Conservation (phyloP, 1,284 basidiomycete species). For the Heterobasidion annosum region DNA sequence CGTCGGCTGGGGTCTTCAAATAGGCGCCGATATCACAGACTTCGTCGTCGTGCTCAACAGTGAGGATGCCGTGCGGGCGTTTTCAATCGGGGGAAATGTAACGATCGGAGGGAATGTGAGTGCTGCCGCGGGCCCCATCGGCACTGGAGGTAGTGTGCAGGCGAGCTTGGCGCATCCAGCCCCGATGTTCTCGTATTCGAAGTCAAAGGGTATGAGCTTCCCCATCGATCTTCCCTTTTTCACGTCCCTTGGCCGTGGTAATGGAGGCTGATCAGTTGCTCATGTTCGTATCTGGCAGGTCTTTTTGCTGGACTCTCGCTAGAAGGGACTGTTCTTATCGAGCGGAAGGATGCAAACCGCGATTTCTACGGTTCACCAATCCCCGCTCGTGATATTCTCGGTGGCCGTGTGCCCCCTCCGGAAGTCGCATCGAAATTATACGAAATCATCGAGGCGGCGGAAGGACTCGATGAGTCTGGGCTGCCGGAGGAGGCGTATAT, state of each 20-base stretch:
- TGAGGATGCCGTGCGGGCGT: conserved; percentile 92
- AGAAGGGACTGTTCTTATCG: conserved; percentile 92
- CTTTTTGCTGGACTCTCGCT: conserved; percentile 93
- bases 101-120: conserved; percentile 89
- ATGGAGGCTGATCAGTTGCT: background rate
- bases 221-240: background rate
- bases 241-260: background rate
- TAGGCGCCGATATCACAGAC: conserved; percentile 84
- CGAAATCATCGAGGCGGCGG: conserved; percentile 89
- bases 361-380: conserved; percentile 94
- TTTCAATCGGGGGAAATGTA: conserved; percentile 92
- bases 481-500: conserved; percentile 79
- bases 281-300: conserved; percentile 35
- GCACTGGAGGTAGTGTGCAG: conserved; percentile 89
- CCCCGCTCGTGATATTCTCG: conserved; percentile 83
- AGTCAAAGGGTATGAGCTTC: conserved; percentile 71
- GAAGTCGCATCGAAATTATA: conserved; percentile 92
- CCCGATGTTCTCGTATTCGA: conserved; percentile 96
- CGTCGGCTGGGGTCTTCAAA: conserved; percentile 93
- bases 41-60: conserved; percentile 95
- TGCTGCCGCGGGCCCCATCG: conserved; percentile 87
- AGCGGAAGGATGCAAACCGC: conserved; percentile 89
- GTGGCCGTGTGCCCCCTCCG: conserved; percentile 90
- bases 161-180: conserved; percentile 86
- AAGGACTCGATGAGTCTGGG: conserved; percentile 71